Conservation (phyloP, 345 rosid species). For the Syzygium grande region DNA sequence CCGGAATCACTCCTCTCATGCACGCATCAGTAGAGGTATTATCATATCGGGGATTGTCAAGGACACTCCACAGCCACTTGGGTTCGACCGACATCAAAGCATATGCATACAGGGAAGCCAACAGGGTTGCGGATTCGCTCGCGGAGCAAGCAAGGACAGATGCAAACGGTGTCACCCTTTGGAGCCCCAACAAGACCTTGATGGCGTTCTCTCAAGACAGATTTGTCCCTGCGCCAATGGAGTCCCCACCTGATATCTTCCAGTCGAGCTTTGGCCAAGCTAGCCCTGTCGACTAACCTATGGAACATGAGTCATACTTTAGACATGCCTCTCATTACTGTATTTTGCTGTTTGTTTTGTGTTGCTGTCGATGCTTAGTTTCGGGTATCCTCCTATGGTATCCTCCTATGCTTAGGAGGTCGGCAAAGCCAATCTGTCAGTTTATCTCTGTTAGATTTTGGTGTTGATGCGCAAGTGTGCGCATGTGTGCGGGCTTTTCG, state of each 20-base stretch:
- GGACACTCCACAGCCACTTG: neutral
- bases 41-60: neutral
- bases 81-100: neutral
- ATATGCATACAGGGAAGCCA: neutral
- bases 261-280: neutral
- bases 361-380: neutral
- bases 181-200: neutral
- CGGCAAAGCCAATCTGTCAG: neutral
- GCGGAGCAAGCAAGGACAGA: neutral
- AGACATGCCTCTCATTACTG: neutral
- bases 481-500: neutral
- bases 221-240: neutral
- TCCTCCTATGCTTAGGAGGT: neutral
- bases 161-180: neutral
- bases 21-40: neutral
- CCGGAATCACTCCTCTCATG: too few relatives aligned
- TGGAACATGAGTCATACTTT: neutral
- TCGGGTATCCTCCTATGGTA: neutral
- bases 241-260: neutral
- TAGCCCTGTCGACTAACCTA: neutral
- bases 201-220: neutral
- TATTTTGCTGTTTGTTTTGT: neutral
- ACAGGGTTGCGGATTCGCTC: neutral
- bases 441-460: neutral
- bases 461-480: neutral